A percentile compares a stretch with the other conserved stretches of the same genome.
These are phyloP conservation scores for Cercophora newfieldiana DNA, from an alignment of 495 filamentous ascomycete genomes.

Conservation along the genomic window DNA sequence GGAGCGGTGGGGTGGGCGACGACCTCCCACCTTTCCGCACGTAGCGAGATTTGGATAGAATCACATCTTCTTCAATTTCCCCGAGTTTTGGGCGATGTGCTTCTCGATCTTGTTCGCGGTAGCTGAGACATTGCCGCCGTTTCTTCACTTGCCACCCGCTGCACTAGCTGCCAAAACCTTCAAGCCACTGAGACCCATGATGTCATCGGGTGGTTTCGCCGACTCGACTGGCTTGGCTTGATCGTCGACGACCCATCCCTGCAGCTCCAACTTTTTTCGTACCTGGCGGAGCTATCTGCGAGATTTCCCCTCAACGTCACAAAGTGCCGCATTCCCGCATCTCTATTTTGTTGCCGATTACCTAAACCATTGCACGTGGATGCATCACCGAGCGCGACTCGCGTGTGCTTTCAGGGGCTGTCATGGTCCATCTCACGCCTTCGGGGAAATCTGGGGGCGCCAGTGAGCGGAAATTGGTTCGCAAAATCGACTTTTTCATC, in stretches of 20 bases:
- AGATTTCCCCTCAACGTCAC: background rate
- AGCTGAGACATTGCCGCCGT: background rate
- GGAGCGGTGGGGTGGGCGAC: background rate
- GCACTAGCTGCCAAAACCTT: background rate
- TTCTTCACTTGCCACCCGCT: background rate
- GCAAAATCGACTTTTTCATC: conserved; percentile 65
- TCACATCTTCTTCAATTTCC: too few species aligned
- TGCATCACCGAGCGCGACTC: background rate
- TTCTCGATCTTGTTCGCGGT: too few species aligned
- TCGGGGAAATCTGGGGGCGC: background rate
- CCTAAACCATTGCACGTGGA: background rate
- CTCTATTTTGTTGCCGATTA: background rate
- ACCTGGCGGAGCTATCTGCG: background rate
- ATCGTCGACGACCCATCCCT: background rate
- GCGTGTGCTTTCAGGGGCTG: background rate
- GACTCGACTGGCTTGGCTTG: background rate
- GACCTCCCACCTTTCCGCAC: too few species aligned
- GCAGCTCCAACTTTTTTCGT: background rate
- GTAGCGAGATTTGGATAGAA: too few species aligned
- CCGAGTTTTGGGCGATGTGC: too few species aligned
- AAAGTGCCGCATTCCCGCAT: background rate
- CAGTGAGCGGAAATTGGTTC: conserved; percentile 47
- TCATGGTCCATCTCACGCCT: background rate
- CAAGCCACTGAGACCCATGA: background rate
- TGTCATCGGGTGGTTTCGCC: background rate